These are phyloP conservation scores for Mitragyna speciosa DNA, from an alignment of 257 asterid genomes.

Conservation along the genomic window DNA sequence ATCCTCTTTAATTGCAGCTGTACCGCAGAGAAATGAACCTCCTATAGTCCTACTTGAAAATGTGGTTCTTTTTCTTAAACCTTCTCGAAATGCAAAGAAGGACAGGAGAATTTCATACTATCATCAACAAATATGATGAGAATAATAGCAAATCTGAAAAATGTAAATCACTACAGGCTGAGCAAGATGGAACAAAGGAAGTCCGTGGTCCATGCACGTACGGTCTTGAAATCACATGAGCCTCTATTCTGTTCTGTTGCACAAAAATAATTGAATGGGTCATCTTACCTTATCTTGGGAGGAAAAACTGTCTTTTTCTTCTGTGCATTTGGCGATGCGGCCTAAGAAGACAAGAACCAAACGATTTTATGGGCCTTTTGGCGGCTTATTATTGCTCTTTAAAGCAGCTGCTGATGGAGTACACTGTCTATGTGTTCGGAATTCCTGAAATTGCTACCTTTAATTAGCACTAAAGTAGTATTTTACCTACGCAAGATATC, in stretches of 20 bases:
- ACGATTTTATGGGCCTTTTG: not conserved
- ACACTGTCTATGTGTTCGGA: not conserved
- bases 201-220: not conserved
- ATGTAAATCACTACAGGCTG: not conserved
- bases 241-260: not conserved
- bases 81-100: not conserved
- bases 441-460: not conserved
- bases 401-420: not conserved
- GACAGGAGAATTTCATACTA: not conserved
- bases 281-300: not conserved
- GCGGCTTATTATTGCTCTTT: not conserved
- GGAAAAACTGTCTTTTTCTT: not conserved
- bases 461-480: no score
- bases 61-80: not conserved
- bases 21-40: not conserved
- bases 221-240: not conserved
- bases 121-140: not conserved
- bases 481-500: no score
- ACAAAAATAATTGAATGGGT: slow-evolving; percentile 7
- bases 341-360: not conserved
- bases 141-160: not conserved
- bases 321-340: not conserved
- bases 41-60: not conserved
- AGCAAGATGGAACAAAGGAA: not conserved
- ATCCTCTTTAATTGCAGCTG: not conserved